Percentiles rank a stretch among this genome's conserved stretches.
phyloP scores from a whole-genome alignment of 768 basidiomycete species.

The Podaxis pistillaris region DNA sequence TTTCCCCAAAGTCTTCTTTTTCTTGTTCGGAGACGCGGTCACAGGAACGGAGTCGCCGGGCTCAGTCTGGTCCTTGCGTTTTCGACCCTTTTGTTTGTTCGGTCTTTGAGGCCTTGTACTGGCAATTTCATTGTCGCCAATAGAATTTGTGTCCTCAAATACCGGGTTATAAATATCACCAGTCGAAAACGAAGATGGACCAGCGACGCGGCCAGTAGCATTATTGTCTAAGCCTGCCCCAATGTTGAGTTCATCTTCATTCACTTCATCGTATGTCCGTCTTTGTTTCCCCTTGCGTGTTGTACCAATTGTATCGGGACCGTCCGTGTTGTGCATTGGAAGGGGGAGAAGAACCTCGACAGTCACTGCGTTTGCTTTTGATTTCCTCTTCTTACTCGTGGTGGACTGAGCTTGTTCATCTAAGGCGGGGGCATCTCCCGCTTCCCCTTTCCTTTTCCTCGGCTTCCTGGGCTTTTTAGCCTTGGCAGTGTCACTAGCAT shows the following conservation, averaged over 20 bases:
- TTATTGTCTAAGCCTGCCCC: neutral
- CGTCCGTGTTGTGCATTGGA: neutral
- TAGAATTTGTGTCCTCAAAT: neutral
- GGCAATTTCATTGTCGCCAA: neutral
- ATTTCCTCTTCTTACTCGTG: neutral
- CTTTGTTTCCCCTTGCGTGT: conserved; percentile 3
- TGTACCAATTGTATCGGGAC: no score
- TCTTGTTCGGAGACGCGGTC: neutral
- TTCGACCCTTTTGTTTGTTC: conserved; percentile 4
- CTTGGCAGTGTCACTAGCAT: conserved; percentile 14
- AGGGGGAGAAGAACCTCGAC: conserved; percentile 5
- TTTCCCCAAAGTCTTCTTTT: neutral
- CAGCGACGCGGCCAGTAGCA: neutral
- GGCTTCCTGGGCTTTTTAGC: conserved; percentile 26
- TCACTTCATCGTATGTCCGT: neutral
- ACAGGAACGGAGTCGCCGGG: neutral
- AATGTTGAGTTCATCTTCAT: conserved; percentile 10
- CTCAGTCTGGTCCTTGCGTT: neutral
- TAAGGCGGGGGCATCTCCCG: neutral
- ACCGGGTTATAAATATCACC: no score
- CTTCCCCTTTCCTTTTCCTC: conserved; percentile 25
- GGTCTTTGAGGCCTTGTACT: neutral
- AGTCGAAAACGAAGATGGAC: neutral
- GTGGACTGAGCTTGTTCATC: neutral
- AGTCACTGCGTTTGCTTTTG: neutral